These are phyloP conservation scores for Tricholoma terreum DNA, from an alignment of 768 basidiomycete species.

Conservation along the genomic window DNA sequence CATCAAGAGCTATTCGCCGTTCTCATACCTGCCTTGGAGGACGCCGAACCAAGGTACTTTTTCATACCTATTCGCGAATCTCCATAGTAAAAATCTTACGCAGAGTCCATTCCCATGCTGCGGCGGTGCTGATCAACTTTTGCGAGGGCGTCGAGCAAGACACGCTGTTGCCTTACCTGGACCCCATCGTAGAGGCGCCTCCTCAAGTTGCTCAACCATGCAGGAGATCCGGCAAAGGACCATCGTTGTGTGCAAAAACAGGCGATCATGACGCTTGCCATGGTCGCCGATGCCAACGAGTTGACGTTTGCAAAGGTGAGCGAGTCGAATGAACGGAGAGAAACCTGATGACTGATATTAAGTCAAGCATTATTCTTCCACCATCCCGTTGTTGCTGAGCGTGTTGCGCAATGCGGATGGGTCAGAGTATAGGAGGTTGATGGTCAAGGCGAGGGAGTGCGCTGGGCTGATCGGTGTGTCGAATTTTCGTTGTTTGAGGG, in stretches of 20 bases:
- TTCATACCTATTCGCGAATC: too few species aligned
- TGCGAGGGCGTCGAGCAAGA: constrained; percentile 80
- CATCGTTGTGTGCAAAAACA: constrained; percentile 80
- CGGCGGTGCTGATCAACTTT: constrained; percentile 85
- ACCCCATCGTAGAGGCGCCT: constrained; percentile 73
- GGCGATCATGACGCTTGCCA: constrained; percentile 81
- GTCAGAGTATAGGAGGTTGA: constrained; percentile 60
- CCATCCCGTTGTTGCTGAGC: constrained; percentile 78
- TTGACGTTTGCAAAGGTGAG: constrained; percentile 69
- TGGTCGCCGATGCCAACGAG: constrained; percentile 86
- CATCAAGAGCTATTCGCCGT: constrained; percentile 65
- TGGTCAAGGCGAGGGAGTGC: constrained; percentile 88
- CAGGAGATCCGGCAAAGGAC: too few species aligned
- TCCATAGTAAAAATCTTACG: too few species aligned
- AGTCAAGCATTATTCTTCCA: constrained; percentile 75
- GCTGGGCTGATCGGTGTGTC: too few species aligned
- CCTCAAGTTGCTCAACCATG: constrained; percentile 58
- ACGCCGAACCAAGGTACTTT: constrained; percentile 64
- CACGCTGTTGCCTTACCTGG: constrained; percentile 74
- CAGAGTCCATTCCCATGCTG: constrained; percentile 83
- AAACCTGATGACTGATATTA: too few species aligned
- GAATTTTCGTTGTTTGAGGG: too few species aligned
- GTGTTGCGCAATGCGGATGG: constrained; percentile 71
- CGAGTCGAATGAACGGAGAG: too few species aligned
- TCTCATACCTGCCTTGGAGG: constrained; percentile 69